A percentile compares a stretch with the other conserved stretches of the same genome.
These are phyloP conservation scores for Metarhizium brunneum DNA, from an alignment of 2,329 filamentous ascomycete genomes.

Conservation along the genomic window DNA sequence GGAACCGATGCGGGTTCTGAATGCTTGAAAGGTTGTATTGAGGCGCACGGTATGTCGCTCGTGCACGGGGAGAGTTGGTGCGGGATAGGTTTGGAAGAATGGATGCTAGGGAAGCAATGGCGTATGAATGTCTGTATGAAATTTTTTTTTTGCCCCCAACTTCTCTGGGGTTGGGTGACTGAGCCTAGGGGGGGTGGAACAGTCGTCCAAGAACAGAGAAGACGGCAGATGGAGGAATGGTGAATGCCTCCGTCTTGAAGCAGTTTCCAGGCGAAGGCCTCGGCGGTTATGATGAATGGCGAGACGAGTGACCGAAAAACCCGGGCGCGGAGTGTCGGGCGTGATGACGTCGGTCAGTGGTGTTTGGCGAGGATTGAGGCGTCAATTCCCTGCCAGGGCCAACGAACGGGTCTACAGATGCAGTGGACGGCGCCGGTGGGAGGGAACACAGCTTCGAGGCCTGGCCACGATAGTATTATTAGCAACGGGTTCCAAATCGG, in stretches of 20 bases:
- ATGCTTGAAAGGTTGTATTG: background rate
- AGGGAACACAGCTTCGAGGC: background rate
- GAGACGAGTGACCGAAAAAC: background rate
- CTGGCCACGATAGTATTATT: background rate
- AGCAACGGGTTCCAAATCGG: constrained; percentile 8
- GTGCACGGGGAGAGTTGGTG: background rate
- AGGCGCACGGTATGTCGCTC: background rate
- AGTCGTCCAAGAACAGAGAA: constrained; percentile 41
- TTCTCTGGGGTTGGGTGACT: constrained; percentile 2
- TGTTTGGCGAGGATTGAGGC: constrained; percentile 11
- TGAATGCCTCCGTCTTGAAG: constrained; percentile 40
- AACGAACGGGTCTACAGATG: background rate
- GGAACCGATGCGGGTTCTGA: background rate
- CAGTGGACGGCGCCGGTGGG: background rate
- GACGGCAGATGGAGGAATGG: constrained; percentile 34
- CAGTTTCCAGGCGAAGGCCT: constrained; percentile 23
- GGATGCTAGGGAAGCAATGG: background rate
- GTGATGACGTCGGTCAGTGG: background rate
- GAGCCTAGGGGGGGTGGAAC: constrained; percentile 43
- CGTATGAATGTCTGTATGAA: constrained; percentile 1
- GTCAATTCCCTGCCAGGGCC: background rate
- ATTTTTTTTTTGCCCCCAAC: background rate
- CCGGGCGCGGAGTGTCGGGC: constrained; percentile 6
- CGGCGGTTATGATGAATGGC: constrained; percentile 7
- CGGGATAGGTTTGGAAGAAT: background rate